Evolutionary conservation across 139 green algal species (phyloP).

Genomic region (Volvox africanus): DNA sequence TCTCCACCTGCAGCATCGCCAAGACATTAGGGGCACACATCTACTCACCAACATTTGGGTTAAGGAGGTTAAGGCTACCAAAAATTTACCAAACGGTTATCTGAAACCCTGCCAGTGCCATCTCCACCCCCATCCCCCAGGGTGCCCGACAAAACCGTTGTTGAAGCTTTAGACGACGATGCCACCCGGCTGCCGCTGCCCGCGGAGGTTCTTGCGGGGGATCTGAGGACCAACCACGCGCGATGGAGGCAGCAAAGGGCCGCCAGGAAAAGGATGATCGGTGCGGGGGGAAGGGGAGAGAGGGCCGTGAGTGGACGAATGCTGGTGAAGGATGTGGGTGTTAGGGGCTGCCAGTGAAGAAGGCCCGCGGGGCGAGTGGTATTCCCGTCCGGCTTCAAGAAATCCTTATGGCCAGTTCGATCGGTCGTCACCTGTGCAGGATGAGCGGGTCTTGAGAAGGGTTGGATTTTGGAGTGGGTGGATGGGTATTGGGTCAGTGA

Average conservation of each 20-base stretch:
- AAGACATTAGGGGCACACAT: too few relatives aligned
- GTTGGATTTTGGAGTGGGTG: too few relatives aligned
- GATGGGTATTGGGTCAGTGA: too few relatives aligned
- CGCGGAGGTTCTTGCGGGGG: conserved; percentile 7
- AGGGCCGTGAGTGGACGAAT: not conserved
- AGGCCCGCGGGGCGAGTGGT: too few relatives aligned
- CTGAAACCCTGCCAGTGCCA: not conserved
- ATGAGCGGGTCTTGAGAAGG: too few relatives aligned
- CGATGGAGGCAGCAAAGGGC: conserved; percentile 35
- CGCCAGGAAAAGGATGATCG: not conserved
- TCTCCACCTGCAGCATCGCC: too few relatives aligned
- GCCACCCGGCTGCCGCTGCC: conserved; percentile 11
- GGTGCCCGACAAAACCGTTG: not conserved
- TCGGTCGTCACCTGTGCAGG: too few relatives aligned
- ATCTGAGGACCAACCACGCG: not conserved
- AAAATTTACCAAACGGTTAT: not conserved
- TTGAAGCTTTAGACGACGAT: conserved; percentile 8
- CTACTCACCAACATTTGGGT: too few relatives aligned
- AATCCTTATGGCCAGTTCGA: too few relatives aligned
- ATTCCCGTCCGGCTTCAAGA: too few relatives aligned
- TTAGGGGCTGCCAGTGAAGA: not conserved
- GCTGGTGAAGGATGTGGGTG: not conserved
- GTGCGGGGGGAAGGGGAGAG: not conserved
- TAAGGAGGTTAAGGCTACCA: too few relatives aligned
- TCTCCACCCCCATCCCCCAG: not conserved